These are phyloP conservation scores for Sarocladium brachiariae DNA, from an alignment of 2,329 filamentous ascomycete genomes.

Conservation along the genomic window DNA sequence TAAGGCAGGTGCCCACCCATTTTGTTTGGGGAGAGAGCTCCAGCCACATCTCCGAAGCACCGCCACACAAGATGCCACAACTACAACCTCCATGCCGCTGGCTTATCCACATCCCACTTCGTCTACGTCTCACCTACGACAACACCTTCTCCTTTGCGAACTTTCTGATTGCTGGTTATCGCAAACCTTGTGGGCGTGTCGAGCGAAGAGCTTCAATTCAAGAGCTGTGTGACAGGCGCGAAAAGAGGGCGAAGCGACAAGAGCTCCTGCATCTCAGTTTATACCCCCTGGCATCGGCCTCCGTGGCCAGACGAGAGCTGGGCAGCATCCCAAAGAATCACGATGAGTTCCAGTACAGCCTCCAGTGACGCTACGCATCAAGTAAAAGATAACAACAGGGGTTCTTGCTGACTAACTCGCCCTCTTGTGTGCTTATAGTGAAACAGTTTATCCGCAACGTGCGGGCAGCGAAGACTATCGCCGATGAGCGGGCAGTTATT, in stretches of 20 bases:
- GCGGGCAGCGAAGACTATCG: conserved; percentile 95
- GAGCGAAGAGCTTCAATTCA: no score
- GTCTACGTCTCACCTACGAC: neutral
- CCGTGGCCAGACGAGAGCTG: conserved; percentile 3
- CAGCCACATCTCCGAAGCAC: neutral
- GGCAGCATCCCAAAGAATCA: neutral
- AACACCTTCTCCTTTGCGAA: neutral
- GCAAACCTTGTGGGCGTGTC: no score
- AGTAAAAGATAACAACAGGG: neutral
- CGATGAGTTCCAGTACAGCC: conserved; percentile 14
- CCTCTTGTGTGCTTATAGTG: conserved; percentile 46
- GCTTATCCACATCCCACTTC: conserved; percentile 5
- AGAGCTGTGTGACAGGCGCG: no score
- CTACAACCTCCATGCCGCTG: neutral
- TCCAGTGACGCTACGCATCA: neutral
- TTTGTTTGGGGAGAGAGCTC: conserved; percentile 3
- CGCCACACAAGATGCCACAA: conserved; percentile 5
- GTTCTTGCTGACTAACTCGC: neutral
- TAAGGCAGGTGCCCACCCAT: no score
- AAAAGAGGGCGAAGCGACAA: no score
- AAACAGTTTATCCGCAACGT: conserved; percentile 99
- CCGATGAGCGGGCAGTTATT: conserved; percentile 95
- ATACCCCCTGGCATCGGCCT: conserved; percentile 6
- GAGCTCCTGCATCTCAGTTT: neutral
- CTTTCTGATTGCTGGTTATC: neutral